Evolutionary conservation across 1,284 basidiomycete genomes (phyloP).

Genomic region (Rhodotorula sp.): DNA sequence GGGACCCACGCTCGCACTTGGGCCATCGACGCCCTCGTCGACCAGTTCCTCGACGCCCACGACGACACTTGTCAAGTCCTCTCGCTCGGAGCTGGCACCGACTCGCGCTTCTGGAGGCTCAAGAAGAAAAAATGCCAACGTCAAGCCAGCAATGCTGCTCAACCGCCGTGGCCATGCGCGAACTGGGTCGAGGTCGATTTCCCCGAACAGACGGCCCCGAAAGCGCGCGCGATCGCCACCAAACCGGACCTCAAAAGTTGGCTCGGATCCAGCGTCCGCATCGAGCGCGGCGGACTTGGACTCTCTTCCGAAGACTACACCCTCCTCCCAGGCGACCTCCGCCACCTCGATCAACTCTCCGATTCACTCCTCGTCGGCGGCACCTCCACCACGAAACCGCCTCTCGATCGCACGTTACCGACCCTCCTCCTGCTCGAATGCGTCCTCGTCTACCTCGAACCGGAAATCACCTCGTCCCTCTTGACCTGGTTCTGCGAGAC

Average conservation of each 20-base stretch:
- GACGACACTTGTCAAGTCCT: slow-evolving; percentile 65
- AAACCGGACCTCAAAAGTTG: slow-evolving; percentile 61
- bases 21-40: slow-evolving; percentile 75
- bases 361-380: slow-evolving; percentile 46
- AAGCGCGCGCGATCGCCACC: slow-evolving; percentile 76
- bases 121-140: slow-evolving; percentile 61
- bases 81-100: slow-evolving; percentile 86
- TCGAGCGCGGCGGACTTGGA: slow-evolving; percentile 65
- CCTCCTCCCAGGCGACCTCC: slow-evolving; percentile 73
- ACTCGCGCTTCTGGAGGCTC: slow-evolving; percentile 88
- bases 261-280: slow-evolving; percentile 55
- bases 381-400: slow-evolving; percentile 34
- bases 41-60: slow-evolving; percentile 61
- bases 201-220: slow-evolving; percentile 73
- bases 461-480: slow-evolving; percentile 61
- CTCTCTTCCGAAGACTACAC: slow-evolving; percentile 68
- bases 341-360: slow-evolving; percentile 54
- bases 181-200: slow-evolving; percentile 89
- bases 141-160: slow-evolving; percentile 49
- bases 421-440: slow-evolving; percentile 88
- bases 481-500: slow-evolving; percentile 71
- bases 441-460: slow-evolving; percentile 82
- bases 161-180: slow-evolving; percentile 43
- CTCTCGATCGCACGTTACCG: slow-evolving; percentile 66
- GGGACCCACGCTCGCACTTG: slow-evolving; percentile 85